Conservation (phyloP, 179 eudicot species). For the Spergularia azorica region DNA sequence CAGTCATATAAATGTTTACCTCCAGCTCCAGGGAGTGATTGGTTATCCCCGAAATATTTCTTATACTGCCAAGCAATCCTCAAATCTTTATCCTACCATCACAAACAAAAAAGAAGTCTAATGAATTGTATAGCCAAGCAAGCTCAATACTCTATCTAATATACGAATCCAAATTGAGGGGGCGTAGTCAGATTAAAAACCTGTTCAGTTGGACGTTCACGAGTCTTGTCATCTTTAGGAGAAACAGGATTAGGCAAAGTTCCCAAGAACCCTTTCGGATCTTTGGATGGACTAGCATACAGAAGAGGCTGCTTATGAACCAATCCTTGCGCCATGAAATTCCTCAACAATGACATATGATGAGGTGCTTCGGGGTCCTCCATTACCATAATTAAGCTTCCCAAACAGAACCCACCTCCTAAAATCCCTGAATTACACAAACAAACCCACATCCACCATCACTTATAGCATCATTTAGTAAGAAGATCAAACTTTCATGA, state of each 20-base stretch:
- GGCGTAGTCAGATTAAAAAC: slow-evolving; percentile 26
- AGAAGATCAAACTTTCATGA: slow-evolving; percentile 1
- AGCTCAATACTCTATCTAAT: not conserved
- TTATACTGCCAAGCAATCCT: slow-evolving; percentile 98
- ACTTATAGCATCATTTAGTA: not conserved
- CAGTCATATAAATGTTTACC: slow-evolving; percentile 34
- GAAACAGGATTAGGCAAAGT: slow-evolving; percentile 73
- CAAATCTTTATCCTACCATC: slow-evolving; percentile 67
- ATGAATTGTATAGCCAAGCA: not conserved
- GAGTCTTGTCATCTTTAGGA: slow-evolving; percentile 76
- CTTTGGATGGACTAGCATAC: slow-evolving; percentile 84
- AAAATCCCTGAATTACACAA: slow-evolving; percentile 54
- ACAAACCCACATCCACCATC: not conserved
- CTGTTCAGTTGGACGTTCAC: slow-evolving; percentile 58
- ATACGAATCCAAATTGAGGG: not conserved
- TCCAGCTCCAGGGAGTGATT: slow-evolving; percentile 41
- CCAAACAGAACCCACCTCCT: slow-evolving; percentile 90
- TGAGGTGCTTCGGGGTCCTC: slow-evolving; percentile 98
- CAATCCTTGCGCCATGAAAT: slow-evolving; percentile 95
- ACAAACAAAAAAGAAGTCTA: slow-evolving; percentile 8
- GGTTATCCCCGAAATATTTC: slow-evolving; percentile 74
- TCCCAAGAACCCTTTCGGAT: slow-evolving; percentile 91
- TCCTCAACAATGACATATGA: slow-evolving; percentile 87
- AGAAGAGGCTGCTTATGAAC: slow-evolving; percentile 88
- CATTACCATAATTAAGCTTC: slow-evolving; percentile 90